These are phyloP conservation scores for Zygotorulaspora sp. DNA, from an alignment of 805 yeast species.

Conservation along the genomic window DNA sequence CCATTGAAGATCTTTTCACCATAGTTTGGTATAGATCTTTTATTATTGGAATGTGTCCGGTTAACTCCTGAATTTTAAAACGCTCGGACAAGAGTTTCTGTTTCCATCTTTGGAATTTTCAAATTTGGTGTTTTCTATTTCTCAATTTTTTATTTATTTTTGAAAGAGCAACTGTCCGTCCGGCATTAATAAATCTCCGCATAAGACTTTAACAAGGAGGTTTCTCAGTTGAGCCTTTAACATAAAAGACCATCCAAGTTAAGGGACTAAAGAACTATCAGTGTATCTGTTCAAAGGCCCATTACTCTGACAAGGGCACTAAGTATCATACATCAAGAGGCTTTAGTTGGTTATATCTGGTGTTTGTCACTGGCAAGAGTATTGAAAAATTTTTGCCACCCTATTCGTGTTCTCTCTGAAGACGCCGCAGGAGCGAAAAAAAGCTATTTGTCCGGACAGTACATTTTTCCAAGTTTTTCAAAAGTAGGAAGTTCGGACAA, in stretches of 20 bases:
- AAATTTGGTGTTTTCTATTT: not conserved
- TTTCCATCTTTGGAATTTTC: too few species aligned
- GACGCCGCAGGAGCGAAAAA: slow-evolving; percentile 4
- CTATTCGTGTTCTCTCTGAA: not conserved
- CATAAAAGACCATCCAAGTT: too few species aligned
- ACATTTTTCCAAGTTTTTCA: not conserved
- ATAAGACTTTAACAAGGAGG: slow-evolving; percentile 1
- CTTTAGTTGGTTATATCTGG: slow-evolving; percentile 2
- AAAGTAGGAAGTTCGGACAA: not conserved
- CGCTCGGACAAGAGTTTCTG: not conserved
- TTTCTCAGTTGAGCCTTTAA: too few species aligned
- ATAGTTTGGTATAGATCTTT: too few species aligned
- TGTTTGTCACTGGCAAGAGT: too few species aligned
- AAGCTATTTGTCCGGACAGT: slow-evolving; percentile 6
- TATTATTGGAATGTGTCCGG: too few species aligned
- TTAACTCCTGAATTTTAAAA: not conserved
- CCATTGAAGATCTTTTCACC: too few species aligned
- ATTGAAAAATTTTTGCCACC: slow-evolving; percentile 3
- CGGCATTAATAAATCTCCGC: slow-evolving; percentile 1
- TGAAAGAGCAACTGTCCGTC: not conserved
- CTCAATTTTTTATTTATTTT: not conserved
- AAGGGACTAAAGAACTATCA: too few species aligned
- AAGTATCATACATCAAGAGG: not conserved
- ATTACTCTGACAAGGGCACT: not conserved
- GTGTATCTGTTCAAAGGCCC: too few species aligned